Evolutionary conservation across 768 basidiomycete species (phyloP), one percentile per base, ranked within the genome.

Genomic region (Amanita exitialis): DNA sequence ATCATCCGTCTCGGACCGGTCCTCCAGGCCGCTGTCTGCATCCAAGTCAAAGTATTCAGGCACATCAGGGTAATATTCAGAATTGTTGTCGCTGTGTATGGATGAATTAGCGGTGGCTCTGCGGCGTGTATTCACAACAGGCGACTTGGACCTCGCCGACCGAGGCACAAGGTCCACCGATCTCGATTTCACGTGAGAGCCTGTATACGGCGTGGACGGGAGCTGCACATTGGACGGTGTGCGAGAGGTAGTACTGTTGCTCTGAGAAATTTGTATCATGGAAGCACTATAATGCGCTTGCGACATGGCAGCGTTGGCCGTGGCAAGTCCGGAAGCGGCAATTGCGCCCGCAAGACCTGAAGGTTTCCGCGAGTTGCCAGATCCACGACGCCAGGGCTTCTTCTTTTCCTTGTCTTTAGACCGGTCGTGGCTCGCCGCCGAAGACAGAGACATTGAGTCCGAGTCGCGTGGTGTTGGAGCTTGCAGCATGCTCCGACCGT

Each of bases 311-410:
- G 79, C 69, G 55, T 80, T 78, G 9, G 79, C 78, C 76, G 87
- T 84, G 42, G 81, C 76, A 27, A 83, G 66, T 15, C 83, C 80
- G 15, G 80, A 79, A 2, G 80, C 78, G 1, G 83, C 82, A 45
- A 85, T 72, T 1, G 83, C 84, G 47, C 75, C 73, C 3, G 85
- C 83, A n/a, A 86, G 72, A 20, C 79, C 78, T 0, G 77, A 73
- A 2, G 79, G 75, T 58, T 78, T 79, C 34, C 69, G 66, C 32
- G 66, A 64, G 43, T 63, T 66, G 2, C 71, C 64, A 3, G 65
- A 54, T 28, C 36, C 36, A 36, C 71, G 65, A 32, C 66, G 61
- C 74, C 76, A 77, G 6, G 72, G 67, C 2, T 70, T 63, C 47
- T 72, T 74, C 53, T 71, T 69, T 16, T 65, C 61, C 34, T 66